phyloP scores from a whole-genome alignment of 2,329 filamentous ascomycete species.

The Colletotrichum ledebouriae region DNA sequence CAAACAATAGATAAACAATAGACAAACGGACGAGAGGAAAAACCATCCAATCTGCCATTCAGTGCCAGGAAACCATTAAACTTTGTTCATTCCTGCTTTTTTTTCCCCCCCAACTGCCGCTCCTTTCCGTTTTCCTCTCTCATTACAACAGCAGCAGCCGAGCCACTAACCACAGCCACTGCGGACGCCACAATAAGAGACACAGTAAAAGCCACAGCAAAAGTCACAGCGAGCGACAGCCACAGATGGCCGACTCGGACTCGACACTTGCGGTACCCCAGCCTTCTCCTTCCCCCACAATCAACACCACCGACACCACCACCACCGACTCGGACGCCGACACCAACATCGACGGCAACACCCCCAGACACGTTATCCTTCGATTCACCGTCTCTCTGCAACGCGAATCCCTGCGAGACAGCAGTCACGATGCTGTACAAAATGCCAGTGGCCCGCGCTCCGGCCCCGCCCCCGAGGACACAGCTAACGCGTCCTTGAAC shows the following conservation, averaged over 20 bases:
- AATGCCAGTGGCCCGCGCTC: not conserved
- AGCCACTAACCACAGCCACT: not conserved
- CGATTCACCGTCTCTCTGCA: not conserved
- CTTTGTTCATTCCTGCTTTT: not conserved
- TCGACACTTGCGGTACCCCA: too few relatives aligned
- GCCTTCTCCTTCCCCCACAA: too few relatives aligned
- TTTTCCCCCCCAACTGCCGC: not conserved
- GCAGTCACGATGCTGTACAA: not conserved
- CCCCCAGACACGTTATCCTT: not conserved
- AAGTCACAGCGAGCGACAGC: not conserved
- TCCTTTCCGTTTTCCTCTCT: not conserved
- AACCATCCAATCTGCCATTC: not conserved
- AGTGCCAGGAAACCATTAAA: not conserved
- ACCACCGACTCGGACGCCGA: not conserved
- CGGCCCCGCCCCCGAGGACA: not conserved
- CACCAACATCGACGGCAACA: not conserved
- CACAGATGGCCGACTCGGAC: too few relatives aligned
- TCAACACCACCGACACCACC: not conserved
- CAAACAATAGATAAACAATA: slow-evolving; percentile 1
- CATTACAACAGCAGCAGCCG: not conserved
- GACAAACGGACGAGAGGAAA: not conserved
- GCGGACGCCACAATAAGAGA: not conserved
- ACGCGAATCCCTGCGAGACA: not conserved
- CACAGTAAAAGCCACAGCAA: not conserved
- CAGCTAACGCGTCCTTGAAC: not conserved